These are phyloP conservation scores for Populus nigra DNA, from an alignment of 345 rosid species.

Conservation along the genomic window DNA sequence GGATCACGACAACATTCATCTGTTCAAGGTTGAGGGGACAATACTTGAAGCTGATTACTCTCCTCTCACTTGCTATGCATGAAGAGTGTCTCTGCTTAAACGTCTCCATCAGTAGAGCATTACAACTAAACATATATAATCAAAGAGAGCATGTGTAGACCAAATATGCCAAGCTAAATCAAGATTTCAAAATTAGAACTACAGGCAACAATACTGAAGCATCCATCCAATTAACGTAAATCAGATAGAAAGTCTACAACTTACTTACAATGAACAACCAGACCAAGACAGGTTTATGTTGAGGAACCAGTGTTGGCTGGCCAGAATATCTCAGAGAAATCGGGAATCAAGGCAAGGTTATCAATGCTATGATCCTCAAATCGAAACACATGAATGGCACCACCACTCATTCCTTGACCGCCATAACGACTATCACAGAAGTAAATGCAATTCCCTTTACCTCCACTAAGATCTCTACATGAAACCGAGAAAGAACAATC, in stretches of 20 bases:
- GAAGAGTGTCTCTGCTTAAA: no score
- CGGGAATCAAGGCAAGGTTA: not conserved
- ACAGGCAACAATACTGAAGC: no score
- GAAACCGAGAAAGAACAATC: conserved; percentile 33
- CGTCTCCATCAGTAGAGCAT: no score
- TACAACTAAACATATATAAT: no score
- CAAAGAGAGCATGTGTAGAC: no score
- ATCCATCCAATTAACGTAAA: no score
- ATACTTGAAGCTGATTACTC: no score
- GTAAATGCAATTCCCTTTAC: conserved; percentile 18
- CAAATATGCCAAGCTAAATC: no score
- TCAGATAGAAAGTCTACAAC: not conserved
- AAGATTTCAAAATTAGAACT: no score
- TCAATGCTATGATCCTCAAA: conserved; percentile 7
- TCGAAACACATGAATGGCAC: conserved; percentile 8
- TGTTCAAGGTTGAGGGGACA: no score
- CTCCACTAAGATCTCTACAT: conserved; percentile 13
- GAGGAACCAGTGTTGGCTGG: not conserved
- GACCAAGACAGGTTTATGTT: not conserved
- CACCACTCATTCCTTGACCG: not conserved
- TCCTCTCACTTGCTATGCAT: no score
- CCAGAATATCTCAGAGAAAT: conserved; percentile 6
- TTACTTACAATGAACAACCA: not conserved
- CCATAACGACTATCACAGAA: not conserved
- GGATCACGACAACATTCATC: no score